Percentiles rank a stretch among this genome's conserved stretches.
Conservation (phyloP, 441 rosid species). For the Mallotus repandus region DNA sequence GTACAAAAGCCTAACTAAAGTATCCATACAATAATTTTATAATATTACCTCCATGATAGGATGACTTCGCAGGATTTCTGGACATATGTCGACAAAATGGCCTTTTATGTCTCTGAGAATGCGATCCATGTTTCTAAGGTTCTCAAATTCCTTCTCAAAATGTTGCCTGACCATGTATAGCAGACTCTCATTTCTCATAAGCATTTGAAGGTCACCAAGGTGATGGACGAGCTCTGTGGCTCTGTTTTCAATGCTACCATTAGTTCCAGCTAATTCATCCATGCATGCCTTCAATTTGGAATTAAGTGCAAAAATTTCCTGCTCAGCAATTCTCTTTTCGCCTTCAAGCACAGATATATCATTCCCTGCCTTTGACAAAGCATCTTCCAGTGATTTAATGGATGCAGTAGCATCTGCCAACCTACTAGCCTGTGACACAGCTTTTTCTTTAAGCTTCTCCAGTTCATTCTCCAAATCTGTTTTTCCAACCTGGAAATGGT, state of each 20-base stretch:
- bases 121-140: conserved; percentile 58
- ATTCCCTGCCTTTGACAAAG: conserved; percentile 56
- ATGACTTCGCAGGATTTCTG: conserved; percentile 35
- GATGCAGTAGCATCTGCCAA: conserved; percentile 51
- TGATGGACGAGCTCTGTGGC: conserved; percentile 55
- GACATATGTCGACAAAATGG: conserved; percentile 33
- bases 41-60: conserved; percentile 47
- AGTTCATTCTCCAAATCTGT: conserved; percentile 54
- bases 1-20: not conserved
- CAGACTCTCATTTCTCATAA: conserved; percentile 51
- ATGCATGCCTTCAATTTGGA: conserved; percentile 73
- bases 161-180: conserved; percentile 45
- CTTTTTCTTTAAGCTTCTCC: conserved; percentile 55
- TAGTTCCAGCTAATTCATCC: conserved; percentile 77
- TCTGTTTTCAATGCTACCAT: conserved; percentile 52
- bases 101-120: conserved; percentile 45
- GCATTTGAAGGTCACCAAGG: conserved; percentile 55
- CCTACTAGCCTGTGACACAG: conserved; percentile 46
- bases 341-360: conserved; percentile 52
- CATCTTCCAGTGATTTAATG: conserved; percentile 63
- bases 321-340: conserved; percentile 56
- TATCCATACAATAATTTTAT: conserved; percentile 1
- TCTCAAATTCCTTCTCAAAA: conserved; percentile 52
- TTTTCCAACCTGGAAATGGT: conserved; percentile 36
- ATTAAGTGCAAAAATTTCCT: conserved; percentile 60